These are phyloP conservation scores for Pyrus pyrifolia DNA, from an alignment of 306 rosid species.

Conservation along the genomic window DNA sequence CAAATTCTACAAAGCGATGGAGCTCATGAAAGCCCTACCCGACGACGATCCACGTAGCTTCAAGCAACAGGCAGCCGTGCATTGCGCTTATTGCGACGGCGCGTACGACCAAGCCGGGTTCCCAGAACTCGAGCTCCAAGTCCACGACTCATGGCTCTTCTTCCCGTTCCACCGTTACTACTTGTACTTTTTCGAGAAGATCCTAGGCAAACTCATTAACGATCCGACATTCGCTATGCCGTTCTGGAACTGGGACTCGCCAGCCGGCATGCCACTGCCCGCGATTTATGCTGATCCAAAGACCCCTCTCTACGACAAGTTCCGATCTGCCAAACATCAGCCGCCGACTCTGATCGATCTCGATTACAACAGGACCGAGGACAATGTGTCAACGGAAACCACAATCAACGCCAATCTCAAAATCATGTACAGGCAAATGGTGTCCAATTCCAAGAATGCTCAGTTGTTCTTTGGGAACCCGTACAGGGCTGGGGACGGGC, in stretches of 20 bases:
- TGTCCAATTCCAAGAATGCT: conserved; percentile 43
- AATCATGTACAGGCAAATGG: conserved; percentile 65
- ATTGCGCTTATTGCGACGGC: conserved; percentile 85
- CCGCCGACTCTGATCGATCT: conserved; percentile 53
- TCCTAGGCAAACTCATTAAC: conserved; percentile 50
- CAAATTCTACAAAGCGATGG: conserved; percentile 49
- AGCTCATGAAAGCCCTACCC: conserved; percentile 63
- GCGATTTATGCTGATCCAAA: conserved; percentile 24
- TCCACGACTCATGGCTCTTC: conserved; percentile 78
- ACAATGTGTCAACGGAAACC: neutral
- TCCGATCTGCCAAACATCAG: conserved; percentile 38
- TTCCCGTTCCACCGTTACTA: conserved; percentile 79
- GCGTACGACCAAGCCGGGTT: conserved; percentile 60
- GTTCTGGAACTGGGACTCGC: conserved; percentile 78
- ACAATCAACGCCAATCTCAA: conserved; percentile 31
- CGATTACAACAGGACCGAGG: conserved; percentile 14
- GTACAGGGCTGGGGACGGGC: conserved; percentile 50
- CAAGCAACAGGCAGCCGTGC: conserved; percentile 59
- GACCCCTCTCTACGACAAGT: conserved; percentile 49
- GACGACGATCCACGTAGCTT: conserved; percentile 62
- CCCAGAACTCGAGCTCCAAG: conserved; percentile 62
- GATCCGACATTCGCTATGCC: conserved; percentile 66
- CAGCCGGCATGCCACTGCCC: conserved; percentile 56
- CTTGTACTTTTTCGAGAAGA: conserved; percentile 66
- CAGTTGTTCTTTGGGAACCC: conserved; percentile 47